Conservation (phyloP, 257 asterid species). For the Solanum stenotomum region DNA sequence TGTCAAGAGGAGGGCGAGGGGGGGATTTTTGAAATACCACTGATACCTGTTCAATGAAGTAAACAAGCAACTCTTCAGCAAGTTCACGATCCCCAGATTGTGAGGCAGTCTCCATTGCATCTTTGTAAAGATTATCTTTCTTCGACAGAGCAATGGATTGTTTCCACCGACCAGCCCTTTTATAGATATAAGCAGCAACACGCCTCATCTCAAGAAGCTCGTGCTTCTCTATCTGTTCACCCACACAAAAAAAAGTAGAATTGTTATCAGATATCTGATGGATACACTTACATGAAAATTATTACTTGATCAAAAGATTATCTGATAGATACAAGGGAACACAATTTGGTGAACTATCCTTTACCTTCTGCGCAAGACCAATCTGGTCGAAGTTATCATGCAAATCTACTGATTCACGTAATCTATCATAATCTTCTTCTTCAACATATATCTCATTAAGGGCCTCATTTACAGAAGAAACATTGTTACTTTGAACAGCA, state of each 20-base stretch:
- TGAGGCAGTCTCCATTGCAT: constrained; percentile 99
- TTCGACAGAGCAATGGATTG: constrained; percentile 93
- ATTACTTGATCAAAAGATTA: background rate
- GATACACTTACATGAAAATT: background rate
- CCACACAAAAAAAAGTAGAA: background rate
- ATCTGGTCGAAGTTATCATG: constrained; percentile 97
- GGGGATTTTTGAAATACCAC: background rate
- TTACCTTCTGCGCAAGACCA: constrained; percentile 97
- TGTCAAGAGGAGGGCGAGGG: background rate
- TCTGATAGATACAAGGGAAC: background rate
- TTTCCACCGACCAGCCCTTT: constrained; percentile 99
- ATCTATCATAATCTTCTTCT: constrained; percentile 95
- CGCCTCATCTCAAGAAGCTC: constrained; percentile 99
- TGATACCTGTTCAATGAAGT: constrained; percentile 87
- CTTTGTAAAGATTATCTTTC: constrained; percentile 93
- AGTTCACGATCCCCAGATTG: constrained; percentile 99
- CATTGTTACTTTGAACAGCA: constrained; percentile 98
- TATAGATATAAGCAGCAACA: constrained; percentile 95
- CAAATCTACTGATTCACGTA: constrained; percentile 88
- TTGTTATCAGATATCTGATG: background rate
- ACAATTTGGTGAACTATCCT: background rate
- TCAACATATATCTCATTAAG: constrained; percentile 94
- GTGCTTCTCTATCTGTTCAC: constrained; percentile 86
- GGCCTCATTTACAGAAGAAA: constrained; percentile 97
- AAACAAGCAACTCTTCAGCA: constrained; percentile 96